These are phyloP conservation scores for Podaxis rugospora DNA, from an alignment of 768 basidiomycete genomes.

Conservation along the genomic window DNA sequence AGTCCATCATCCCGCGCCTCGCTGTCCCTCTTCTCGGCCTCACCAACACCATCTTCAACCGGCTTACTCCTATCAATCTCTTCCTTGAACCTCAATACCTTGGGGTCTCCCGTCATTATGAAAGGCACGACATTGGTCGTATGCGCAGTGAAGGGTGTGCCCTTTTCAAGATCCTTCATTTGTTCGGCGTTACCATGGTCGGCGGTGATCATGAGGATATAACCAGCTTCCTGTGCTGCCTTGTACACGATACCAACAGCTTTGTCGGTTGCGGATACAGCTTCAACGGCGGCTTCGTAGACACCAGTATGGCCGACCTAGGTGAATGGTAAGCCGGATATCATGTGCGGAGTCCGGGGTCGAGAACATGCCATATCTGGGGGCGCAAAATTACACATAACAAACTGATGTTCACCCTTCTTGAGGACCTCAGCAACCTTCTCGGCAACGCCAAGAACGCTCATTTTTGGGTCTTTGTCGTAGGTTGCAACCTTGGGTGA, in stretches of 20 bases:
- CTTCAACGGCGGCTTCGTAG: conserved; percentile 87
- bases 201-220: conserved; percentile 83
- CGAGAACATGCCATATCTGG: conserved; percentile 76
- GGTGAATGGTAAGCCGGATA: background rate
- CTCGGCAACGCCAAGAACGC: conserved; percentile 81
- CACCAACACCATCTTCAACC: conserved; percentile 48
- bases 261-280: conserved; percentile 82
- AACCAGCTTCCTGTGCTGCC: conserved; percentile 82
- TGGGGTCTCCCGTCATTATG: conserved; percentile 70
- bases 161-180: conserved; percentile 82
- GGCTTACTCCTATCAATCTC: conserved; percentile 49
- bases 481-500: conserved; percentile 95
- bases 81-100: conserved; percentile 51
- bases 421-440: conserved; percentile 87
- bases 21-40: conserved; percentile 44
- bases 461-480: conserved; percentile 89
- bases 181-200: conserved; percentile 97
- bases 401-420: conserved; percentile 69
- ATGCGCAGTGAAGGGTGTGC: conserved; percentile 88
- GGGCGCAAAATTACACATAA: conserved; percentile 98
- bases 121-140: conserved; percentile 89
- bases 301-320: conserved; percentile 91
- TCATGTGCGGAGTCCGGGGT: background rate
- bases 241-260: conserved; percentile 86
- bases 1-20: conserved; percentile 34